Base-by-base conservation (phyloP, 164 flowering plant genomes). In the Cinnamomum micranthum region DNA sequence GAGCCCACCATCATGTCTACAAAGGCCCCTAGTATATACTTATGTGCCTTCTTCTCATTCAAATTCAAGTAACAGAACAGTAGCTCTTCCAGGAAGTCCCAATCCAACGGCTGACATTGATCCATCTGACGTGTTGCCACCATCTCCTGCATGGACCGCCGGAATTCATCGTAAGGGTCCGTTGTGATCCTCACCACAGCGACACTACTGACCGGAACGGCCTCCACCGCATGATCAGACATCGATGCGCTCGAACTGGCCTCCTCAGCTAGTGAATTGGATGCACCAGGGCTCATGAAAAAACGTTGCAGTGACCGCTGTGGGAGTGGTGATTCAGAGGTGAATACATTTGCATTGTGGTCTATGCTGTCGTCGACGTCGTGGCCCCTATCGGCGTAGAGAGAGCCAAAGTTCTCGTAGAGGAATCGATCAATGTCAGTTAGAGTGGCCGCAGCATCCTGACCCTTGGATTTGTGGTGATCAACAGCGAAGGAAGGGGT, bases 61-160 rank as follows among this genome's bases (percentile, higher is more conserved):
- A 93, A 68, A 47, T 83, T 84, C 74, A 95, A 75, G 81, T 83
- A 95, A 73, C 91, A 88, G 72, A 92, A 84, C 75, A 95, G 76
- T 2, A 95, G 82, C 79, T 90, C 95, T 76, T 92, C 94, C 95
- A 92, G 81, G 84, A 85, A 92, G 27, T 88, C 92, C 95, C 97
- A 92, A 74, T 94, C 94, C 24, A 88, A 80, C 24, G 70, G 50
- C 33, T 69, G 82, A 1, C 71, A 3, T 11, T 69, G 65, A 0
- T 74, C 65, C 64, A 71, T 15, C 27, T 68, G 0, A 20, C 84
- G 74, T 0, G 80, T 87, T n/a, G 87, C 91, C 19, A 75, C 72
- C 75, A 78, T 68, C 68, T 90, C 96, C 71, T 79, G 74, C 96
- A 94, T 94, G 62, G 97, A 94, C 19, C 75, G 73, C 73, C 86